phyloP scores from a whole-genome alignment of 805 yeast genomes.

The Spathaspora hagerdaliae region DNA sequence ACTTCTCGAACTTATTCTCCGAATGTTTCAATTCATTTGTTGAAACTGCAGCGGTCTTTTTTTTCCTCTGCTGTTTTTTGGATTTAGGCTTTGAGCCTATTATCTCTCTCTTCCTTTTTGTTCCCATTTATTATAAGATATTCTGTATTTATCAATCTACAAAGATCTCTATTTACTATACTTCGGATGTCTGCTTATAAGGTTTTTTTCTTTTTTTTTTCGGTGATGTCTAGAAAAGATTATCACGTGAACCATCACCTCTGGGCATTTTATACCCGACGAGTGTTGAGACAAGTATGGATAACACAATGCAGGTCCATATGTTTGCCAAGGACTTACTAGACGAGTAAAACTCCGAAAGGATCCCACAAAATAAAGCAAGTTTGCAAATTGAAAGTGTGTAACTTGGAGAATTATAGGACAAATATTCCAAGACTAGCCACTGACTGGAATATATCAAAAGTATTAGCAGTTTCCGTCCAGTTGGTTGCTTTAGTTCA shows the following conservation, averaged over 20 bases:
- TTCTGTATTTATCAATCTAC: no score
- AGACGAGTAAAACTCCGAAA: neutral
- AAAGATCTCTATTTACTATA: neutral
- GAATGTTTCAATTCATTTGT: neutral
- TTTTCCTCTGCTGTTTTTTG: constrained; percentile 14
- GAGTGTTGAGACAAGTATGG: neutral
- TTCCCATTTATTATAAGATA: constrained; percentile 6
- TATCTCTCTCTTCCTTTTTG: constrained; percentile 21
- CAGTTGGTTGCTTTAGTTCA: neutral
- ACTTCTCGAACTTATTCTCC: constrained; percentile 19
- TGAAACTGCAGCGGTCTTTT: constrained; percentile 13
- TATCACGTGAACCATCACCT: neutral
- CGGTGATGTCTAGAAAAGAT: neutral
- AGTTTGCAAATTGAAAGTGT: constrained; percentile 3
- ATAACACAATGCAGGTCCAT: neutral
- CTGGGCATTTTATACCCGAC: neutral
- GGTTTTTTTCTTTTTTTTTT: neutral
- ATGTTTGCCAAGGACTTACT: neutral
- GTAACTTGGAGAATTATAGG: constrained; percentile 1
- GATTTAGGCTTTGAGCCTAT: constrained; percentile 14
- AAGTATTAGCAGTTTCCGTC: neutral
- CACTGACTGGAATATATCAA: constrained; percentile 3
- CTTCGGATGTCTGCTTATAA: neutral
- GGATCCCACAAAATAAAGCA: neutral
- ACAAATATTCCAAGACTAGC: constrained; percentile 3